Conservation (phyloP, 2,329 filamentous ascomycete species). For the Scytalidium lignicola region DNA sequence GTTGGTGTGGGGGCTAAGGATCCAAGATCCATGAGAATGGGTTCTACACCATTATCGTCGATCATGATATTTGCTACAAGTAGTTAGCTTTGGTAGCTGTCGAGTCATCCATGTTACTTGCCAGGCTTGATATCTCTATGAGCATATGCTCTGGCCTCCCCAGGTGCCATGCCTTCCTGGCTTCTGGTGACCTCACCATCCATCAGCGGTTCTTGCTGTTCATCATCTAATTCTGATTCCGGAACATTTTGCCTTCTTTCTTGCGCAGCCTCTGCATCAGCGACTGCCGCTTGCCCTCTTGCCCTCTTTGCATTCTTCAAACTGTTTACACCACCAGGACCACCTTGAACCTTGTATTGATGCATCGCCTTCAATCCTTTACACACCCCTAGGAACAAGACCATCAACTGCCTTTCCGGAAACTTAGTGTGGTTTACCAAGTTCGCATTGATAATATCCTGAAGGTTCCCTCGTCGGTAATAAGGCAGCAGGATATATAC, state of each 20-base stretch:
- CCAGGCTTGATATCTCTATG: slow-evolving; percentile 97
- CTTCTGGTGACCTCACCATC: slow-evolving; percentile 66
- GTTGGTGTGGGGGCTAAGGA: slow-evolving; percentile 84
- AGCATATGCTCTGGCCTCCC: slow-evolving; percentile 74
- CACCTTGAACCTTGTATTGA: slow-evolving; percentile 67
- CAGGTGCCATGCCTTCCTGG: slow-evolving; percentile 63
- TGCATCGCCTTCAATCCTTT: slow-evolving; percentile 87
- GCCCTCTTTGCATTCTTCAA: slow-evolving; percentile 41
- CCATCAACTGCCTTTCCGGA: slow-evolving; percentile 82
- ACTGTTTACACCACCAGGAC: slow-evolving; percentile 43
- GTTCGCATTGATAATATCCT: slow-evolving; percentile 98
- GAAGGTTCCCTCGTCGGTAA: slow-evolving; percentile 89
- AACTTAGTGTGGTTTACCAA: slow-evolving; percentile 91
- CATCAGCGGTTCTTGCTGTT: slow-evolving; percentile 80
- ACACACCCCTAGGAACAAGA: slow-evolving; percentile 87
- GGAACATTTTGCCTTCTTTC: slow-evolving; percentile 37
- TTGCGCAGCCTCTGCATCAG: slow-evolving; percentile 36
- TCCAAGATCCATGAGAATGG: slow-evolving; percentile 96
- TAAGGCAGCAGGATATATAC: slow-evolving; percentile 96
- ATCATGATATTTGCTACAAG: slow-evolving; percentile 89
- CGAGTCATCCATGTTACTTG: slow-evolving; percentile 33
- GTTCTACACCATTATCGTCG: slow-evolving; percentile 77
- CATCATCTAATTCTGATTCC: slow-evolving; percentile 55
- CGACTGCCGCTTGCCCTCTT: slow-evolving; percentile 28
- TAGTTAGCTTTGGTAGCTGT: slow-evolving; percentile 6